Evolutionary conservation across 2,329 filamentous ascomycete species (phyloP).

Genomic region (Xylariaceae sp.): DNA sequence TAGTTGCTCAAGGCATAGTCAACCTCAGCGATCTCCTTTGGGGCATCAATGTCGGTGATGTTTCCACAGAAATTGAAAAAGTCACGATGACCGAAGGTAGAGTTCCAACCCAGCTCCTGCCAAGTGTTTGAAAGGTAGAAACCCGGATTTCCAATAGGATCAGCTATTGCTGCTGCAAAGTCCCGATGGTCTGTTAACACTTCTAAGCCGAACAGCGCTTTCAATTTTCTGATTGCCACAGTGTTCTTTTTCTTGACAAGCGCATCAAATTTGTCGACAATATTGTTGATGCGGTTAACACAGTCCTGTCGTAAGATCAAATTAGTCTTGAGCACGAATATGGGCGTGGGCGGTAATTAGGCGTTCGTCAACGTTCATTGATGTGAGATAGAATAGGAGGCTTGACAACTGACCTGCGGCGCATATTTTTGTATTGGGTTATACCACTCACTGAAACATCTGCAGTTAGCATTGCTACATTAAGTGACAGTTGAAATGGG

Average conservation of each 20-base stretch:
- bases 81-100: slow-evolving; percentile 48
- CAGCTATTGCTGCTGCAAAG: slow-evolving; percentile 54
- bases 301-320: slow-evolving; percentile 44
- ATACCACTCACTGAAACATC: slow-evolving; percentile 49
- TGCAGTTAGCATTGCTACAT: not conserved
- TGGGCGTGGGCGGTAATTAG: too few species aligned
- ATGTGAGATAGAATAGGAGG: not conserved
- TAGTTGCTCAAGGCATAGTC: slow-evolving; percentile 55
- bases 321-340: too few species aligned
- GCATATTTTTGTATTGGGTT: slow-evolving; percentile 55
- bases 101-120: slow-evolving; percentile 59
- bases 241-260: slow-evolving; percentile 51
- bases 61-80: slow-evolving; percentile 60
- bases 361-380: too few species aligned
- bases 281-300: slow-evolving; percentile 53
- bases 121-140: slow-evolving; percentile 57
- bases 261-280: slow-evolving; percentile 56
- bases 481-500: not conserved
- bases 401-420: slow-evolving; percentile 41
- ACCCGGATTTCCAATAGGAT: slow-evolving; percentile 42
- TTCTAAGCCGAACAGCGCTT: slow-evolving; percentile 54
- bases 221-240: slow-evolving; percentile 50
- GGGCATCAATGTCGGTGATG: slow-evolving; percentile 53
- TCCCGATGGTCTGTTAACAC: slow-evolving; percentile 51
- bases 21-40: slow-evolving; percentile 49